Conservation (phyloP, 106 monocot species). For the Apostasia shenzhenica region DNA sequence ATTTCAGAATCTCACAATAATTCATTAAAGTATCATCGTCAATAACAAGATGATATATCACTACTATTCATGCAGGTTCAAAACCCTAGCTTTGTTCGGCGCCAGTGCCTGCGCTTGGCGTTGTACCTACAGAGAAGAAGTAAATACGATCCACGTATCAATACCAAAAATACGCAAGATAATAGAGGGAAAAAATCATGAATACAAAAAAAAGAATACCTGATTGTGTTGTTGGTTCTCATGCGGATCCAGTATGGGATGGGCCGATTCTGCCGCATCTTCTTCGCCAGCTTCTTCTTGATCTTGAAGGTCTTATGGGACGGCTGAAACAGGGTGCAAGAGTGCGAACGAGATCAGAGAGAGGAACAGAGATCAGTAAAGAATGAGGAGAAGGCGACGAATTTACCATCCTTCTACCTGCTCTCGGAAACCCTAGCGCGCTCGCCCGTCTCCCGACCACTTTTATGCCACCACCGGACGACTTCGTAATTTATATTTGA, state of each 20-base stretch:
- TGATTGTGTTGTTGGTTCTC: slow-evolving; percentile 55
- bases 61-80: not conserved
- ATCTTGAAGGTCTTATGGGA: slow-evolving; percentile 65
- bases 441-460: no score
- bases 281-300: slow-evolving; percentile 84
- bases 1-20: no score
- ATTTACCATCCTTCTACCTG: no score
- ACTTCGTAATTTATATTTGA: no score
- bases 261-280: slow-evolving; percentile 70
- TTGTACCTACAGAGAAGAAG: slow-evolving; percentile 23
- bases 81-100: slow-evolving; percentile 53
- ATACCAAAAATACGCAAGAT: no score
- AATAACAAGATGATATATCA: no score
- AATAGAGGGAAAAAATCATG: not conserved
- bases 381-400: no score
- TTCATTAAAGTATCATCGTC: no score
- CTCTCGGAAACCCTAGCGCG: no score
- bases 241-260: slow-evolving; percentile 80
- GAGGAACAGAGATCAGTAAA: no score
- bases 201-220: slow-evolving; percentile 1
- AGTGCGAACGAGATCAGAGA: no score
- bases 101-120: slow-evolving; percentile 60
- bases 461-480: no score
- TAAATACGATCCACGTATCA: not conserved
- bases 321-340: slow-evolving; percentile 18